Conservation (phyloP, 2,329 filamentous ascomycete genomes). For the Hypoxylon sp. region DNA sequence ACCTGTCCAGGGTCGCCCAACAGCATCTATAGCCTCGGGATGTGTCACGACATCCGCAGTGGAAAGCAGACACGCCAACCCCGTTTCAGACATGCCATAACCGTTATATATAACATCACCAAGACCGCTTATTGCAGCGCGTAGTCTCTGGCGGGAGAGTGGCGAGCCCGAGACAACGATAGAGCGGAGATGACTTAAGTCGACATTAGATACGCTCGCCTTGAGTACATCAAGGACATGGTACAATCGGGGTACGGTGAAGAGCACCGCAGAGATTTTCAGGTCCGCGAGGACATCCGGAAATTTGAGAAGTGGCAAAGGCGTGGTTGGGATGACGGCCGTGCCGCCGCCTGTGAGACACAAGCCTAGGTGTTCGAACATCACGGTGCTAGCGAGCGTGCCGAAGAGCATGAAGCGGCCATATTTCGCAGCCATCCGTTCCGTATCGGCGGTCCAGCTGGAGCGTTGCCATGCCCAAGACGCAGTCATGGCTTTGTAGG, state of each 20-base stretch:
- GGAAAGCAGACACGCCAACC: slow-evolving; percentile 13
- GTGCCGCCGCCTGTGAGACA: slow-evolving; percentile 29
- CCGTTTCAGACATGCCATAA: slow-evolving; percentile 27
- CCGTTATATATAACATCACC: slow-evolving; percentile 21
- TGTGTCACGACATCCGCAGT: slow-evolving; percentile 3
- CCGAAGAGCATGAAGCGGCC: slow-evolving; percentile 27
- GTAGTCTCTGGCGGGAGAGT: slow-evolving; percentile 15
- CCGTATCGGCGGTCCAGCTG: slow-evolving; percentile 14
- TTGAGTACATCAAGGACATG: slow-evolving; percentile 25
- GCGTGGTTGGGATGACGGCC: slow-evolving; percentile 26
- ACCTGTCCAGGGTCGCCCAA: slow-evolving; percentile 20
- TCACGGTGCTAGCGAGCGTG: slow-evolving; percentile 24
- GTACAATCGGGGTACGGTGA: slow-evolving; percentile 24
- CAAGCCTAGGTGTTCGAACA: slow-evolving; percentile 29
- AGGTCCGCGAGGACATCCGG: slow-evolving; percentile 23
- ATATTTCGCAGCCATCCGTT: slow-evolving; percentile 17
- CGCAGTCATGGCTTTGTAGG: slow-evolving; percentile 18
- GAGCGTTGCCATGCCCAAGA: slow-evolving; percentile 26
- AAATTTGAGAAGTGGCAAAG: slow-evolving; percentile 25
- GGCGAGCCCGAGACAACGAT: slow-evolving; percentile 29
- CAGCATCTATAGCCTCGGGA: slow-evolving; percentile 10
- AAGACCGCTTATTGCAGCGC: slow-evolving; percentile 12
- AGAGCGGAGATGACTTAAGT: slow-evolving; percentile 22
- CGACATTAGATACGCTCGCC: slow-evolving; percentile 11
- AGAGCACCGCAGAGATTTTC: slow-evolving; percentile 25